Evolutionary conservation across 1,284 basidiomycete species (phyloP).

Genomic region (Ceratobasidium sp.): DNA sequence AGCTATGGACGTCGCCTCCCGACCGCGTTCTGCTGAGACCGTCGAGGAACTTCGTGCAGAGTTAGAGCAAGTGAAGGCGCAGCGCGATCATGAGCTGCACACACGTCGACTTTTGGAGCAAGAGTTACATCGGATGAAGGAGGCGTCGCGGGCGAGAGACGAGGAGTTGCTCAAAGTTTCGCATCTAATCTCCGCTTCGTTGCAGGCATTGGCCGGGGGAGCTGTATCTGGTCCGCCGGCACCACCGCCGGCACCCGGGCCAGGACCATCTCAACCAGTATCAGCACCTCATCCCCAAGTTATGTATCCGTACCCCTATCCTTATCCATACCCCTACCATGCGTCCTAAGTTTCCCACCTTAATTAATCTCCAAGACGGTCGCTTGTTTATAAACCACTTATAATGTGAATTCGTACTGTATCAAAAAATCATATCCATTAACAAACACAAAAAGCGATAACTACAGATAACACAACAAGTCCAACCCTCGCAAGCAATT

Average conservation of each 20-base stretch:
- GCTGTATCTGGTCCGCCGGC: conserved; percentile 6
- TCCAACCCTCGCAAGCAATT: not conserved
- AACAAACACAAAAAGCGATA: conserved; percentile 40
- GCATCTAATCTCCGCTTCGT: conserved; percentile 14
- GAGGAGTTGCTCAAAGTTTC: conserved; percentile 36
- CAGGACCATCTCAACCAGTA: not conserved
- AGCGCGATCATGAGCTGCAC: conserved; percentile 30
- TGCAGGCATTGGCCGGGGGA: conserved; percentile 28
- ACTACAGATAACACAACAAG: conserved; percentile 8
- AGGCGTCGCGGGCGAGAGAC: conserved; percentile 22
- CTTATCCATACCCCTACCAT: conserved; percentile 28
- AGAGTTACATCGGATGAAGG: conserved; percentile 16
- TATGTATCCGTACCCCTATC: conserved; percentile 23
- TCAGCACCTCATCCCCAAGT: conserved; percentile 12
- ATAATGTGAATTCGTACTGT: conserved; percentile 33
- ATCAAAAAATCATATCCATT: conserved; percentile 35
- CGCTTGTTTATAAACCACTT: conserved; percentile 4
- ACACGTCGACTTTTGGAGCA: conserved; percentile 16
- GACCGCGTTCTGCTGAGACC: not conserved
- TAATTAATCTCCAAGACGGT: not conserved
- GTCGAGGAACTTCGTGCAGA: conserved; percentile 25
- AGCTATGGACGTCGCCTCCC: conserved; percentile 20
- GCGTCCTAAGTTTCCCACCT: not conserved
- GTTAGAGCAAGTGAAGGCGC: conserved; percentile 23
- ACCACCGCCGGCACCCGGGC: not conserved